Base-by-base conservation (phyloP, 208 protist species). In the Hexamita inflata region DNA sequence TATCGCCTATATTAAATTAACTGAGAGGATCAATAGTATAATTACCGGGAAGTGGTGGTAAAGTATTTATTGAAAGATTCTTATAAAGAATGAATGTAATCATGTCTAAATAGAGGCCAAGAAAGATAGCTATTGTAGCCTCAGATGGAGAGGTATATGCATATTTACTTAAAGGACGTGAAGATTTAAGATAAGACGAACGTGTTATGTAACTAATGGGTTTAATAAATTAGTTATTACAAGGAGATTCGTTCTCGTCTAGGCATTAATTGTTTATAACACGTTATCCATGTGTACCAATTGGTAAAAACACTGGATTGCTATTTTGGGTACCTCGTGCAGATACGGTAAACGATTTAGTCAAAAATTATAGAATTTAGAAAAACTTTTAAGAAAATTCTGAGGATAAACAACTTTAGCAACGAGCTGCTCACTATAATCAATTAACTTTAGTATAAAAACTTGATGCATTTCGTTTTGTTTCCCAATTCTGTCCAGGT, bases 151-250 rank as follows among this genome's bases (percentile, higher is more conserved):
- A 85, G 1, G 87, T 86, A 58, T 98, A 98, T 82, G 82, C 87
- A 61, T 99, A 97, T 83, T 81, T 98, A 26, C 86, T 98, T 28
- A 98, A 99, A 81, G 96, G 93, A 35, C 91, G 95, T 81, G 94
- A 97, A 85, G 92, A 95, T 78, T 86, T 95, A 80, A 83, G 74
- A 39, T 82, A 86, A 88, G 96, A 99, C 83, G 96, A 99, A 86
- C 89, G 96, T 42, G 95, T 98, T 26, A 98, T 98, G 96, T 95
- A 99, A 86, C 92, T 99, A 75, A 96, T 99, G 82, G 93, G 91
- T 0, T 86, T 99, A 9, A 92, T 99, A 29, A 98, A 99, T 86
- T 94, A 89, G 32, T 91, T 98, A 39, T 90, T 99, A 28, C 77
- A 81, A 19, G 7, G 40, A 34, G 40, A 73, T 35, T 28, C 1